Base-by-base conservation (phyloP, 805 yeast species). In the Clavispora asparagi region DNA sequence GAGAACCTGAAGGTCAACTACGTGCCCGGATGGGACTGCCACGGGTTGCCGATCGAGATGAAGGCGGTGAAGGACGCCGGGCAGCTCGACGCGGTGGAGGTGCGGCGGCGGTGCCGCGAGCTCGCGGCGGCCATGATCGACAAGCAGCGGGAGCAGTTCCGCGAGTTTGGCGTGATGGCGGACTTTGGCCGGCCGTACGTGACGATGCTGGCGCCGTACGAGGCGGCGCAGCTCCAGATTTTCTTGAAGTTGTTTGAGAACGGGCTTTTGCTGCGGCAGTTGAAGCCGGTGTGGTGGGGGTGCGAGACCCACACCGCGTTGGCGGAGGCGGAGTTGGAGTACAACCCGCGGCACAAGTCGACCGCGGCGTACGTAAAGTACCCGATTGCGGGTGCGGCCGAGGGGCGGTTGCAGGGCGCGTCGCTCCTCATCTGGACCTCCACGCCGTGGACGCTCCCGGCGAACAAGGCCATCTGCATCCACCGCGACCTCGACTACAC, bases 11-110 rank as follows among this genome's bases (percentile, higher is more conserved):
- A 75, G 41, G 81, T 94, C 4, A 73, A 76, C 43, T 94, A 87
- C 58, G 74, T 76, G 37, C 97, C 98, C 0, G 99, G 99, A 0
- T 94, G 99, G 98, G 99, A 94, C 63, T 94, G 99, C 60, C 99
- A 94, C 68, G 99, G 99, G 0, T 70, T 94, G 33, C 99, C 99
- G 1, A 94, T 94, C 51, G 99, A 94, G 64, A 72, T 88, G 61
- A 91, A 90, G 57, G 95, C 95, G 0, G 64, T 88, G 19, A 63
- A 58, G 39, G 45, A 77, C 64, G 54, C 45, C 44, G 60, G 41
- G 55, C 56, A 42, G 44, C 61, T 75, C 19, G 69, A 78, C 3
- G 46, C 58, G 0, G 56, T 68, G n/a, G 83, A 84, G 43, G 76
- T 86, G 12, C 74, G 97, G 39, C 60, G 68, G n/a, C 64, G 78